Percentiles rank a stretch among this genome's conserved stretches.
phyloP scores from a whole-genome alignment of 2,329 filamentous ascomycete genomes.

The Colletotrichum incanum region DNA sequence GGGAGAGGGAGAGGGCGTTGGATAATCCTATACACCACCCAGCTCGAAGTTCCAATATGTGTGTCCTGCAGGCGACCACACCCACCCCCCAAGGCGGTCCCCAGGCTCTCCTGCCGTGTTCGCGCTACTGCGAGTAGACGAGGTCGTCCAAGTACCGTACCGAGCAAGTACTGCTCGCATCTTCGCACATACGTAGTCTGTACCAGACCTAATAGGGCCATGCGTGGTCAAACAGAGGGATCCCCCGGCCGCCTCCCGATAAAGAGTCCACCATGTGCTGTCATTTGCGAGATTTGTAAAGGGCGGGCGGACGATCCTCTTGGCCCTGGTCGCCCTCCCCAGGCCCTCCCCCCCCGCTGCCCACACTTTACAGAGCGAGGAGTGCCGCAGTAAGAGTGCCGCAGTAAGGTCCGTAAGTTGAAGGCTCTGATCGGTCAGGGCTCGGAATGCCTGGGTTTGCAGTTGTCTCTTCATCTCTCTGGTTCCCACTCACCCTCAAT shows the following conservation, averaged over 20 bases:
- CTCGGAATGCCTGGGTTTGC: neutral
- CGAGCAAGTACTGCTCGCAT: conserved; percentile 20
- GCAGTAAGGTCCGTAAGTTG: conserved; percentile 14
- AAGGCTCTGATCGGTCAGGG: conserved; percentile 23
- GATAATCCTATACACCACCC: conserved; percentile 25
- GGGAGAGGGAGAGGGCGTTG: conserved; percentile 21
- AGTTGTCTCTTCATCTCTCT: conserved; percentile 2
- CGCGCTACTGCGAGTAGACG: conserved; percentile 37
- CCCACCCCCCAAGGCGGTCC: conserved; percentile 20
- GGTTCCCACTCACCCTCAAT: neutral
- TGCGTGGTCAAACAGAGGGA: conserved; percentile 25
- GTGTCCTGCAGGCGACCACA: conserved; percentile 38
- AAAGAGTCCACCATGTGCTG: conserved; percentile 27
- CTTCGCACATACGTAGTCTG: conserved; percentile 29
- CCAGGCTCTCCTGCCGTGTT: conserved; percentile 27
- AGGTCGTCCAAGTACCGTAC: conserved; percentile 35
- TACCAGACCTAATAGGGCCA: conserved; percentile 32
- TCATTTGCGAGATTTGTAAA: conserved; percentile 30
- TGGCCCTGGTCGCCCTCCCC: conserved; percentile 26
- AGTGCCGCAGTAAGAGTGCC: conserved; percentile 34
- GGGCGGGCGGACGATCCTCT: conserved; percentile 31
- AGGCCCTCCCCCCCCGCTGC: conserved; percentile 15
- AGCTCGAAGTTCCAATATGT: conserved; percentile 35
- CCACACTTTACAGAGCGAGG: conserved; percentile 19
- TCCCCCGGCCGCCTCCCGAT: conserved; percentile 19